phyloP scores from a whole-genome alignment of 306 rosid genomes.

The Quercus gilva region DNA sequence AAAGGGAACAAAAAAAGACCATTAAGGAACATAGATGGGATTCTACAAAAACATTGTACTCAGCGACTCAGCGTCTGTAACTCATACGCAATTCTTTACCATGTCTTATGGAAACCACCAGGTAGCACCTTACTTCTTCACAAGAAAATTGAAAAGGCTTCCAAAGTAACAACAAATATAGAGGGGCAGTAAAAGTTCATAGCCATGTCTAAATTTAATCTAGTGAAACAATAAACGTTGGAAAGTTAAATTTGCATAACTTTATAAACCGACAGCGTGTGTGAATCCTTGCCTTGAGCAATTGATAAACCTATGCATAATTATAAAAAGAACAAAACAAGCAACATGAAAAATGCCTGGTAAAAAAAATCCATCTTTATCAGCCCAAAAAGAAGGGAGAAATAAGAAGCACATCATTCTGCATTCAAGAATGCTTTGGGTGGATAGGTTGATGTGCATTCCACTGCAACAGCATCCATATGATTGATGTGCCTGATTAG shows the following conservation, averaged over 20 bases:
- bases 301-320: neutral
- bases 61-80: no score
- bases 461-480: constrained; percentile 95
- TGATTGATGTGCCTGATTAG: constrained; percentile 70
- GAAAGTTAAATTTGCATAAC: neutral
- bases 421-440: constrained; percentile 35
- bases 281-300: neutral
- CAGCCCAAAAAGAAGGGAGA: neutral
- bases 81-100: no score
- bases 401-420: constrained; percentile 10
- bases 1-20: no score
- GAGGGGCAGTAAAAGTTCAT: neutral
- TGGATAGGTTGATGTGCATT: constrained; percentile 48
- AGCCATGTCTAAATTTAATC: constrained; percentile 4
- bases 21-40: no score
- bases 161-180: neutral
- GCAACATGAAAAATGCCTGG: no score
- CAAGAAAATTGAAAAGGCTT: neutral
- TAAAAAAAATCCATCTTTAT: neutral
- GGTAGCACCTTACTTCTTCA: no score
- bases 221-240: neutral
- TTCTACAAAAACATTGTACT: no score
- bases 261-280: neutral
- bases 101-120: no score
- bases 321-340: neutral